Evolutionary conservation across 2,329 filamentous ascomycete species (phyloP).

Genomic region (Botrytis tulipae): DNA sequence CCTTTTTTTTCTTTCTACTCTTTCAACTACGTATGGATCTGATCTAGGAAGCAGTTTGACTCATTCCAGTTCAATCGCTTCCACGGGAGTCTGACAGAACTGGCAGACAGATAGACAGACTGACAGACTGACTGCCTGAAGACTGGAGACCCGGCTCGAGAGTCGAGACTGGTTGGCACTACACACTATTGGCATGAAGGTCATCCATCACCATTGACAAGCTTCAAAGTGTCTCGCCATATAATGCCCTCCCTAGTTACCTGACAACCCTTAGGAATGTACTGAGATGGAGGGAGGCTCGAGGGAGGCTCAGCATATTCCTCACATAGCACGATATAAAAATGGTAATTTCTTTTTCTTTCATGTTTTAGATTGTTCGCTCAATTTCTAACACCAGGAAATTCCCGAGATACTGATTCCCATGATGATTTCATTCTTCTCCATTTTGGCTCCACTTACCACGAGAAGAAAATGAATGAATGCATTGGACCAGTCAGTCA

Average conservation of each 20-base stretch:
- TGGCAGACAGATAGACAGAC: neutral
- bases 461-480: neutral
- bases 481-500: neutral
- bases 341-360: neutral
- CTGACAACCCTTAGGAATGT: neutral
- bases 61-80: neutral
- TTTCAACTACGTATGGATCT: neutral
- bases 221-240: neutral
- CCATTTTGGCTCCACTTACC: neutral
- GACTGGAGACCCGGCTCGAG: neutral
- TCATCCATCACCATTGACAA: neutral
- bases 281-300: neutral
- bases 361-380: neutral
- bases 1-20: neutral
- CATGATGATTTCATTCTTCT: neutral
- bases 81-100: neutral
- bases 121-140: too few relatives aligned
- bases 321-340: neutral
- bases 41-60: neutral
- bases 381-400: neutral
- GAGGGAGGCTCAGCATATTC: neutral
- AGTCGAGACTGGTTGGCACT: neutral
- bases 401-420: neutral
- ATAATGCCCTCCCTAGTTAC: too few relatives aligned
- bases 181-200: neutral